phyloP scores from a whole-genome alignment of 2,329 filamentous ascomycete species.

The Thelonectria rubi region DNA sequence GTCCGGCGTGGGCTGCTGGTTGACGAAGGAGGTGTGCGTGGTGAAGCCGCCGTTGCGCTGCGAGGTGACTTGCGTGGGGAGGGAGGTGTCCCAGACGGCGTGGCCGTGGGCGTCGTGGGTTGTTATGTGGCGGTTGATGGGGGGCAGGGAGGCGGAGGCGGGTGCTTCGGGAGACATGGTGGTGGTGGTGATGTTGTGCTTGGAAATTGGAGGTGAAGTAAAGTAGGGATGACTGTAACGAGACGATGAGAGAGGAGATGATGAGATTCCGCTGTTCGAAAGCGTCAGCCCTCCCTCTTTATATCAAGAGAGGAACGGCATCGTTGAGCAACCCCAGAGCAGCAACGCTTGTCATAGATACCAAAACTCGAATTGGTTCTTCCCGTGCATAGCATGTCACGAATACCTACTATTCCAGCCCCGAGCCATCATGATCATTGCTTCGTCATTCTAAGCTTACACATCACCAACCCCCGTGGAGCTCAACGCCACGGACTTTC shows the following conservation, averaged over 20 bases:
- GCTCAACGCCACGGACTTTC: slow-evolving; percentile 4
- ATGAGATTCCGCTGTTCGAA: too few relatives aligned
- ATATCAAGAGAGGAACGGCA: not conserved
- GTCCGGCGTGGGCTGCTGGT: slow-evolving; percentile 26
- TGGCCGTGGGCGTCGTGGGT: slow-evolving; percentile 32
- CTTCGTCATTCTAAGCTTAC: slow-evolving; percentile 3
- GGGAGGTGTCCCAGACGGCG: slow-evolving; percentile 30
- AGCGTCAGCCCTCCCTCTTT: not conserved
- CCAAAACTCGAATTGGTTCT: not conserved
- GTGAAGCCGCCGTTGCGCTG: slow-evolving; percentile 33
- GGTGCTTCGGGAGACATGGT: slow-evolving; percentile 29
- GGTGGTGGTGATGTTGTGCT: not conserved
- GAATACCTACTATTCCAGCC: not conserved
- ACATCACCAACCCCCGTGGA: slow-evolving; percentile 17
- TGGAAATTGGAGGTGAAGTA: not conserved
- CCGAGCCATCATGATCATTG: not conserved
- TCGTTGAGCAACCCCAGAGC: not conserved
- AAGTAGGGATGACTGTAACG: not conserved
- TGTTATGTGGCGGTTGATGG: slow-evolving; percentile 35
- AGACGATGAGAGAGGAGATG: not conserved
- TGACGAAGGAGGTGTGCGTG: slow-evolving; percentile 32
- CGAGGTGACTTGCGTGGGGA: slow-evolving; percentile 28
- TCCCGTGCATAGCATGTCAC: not conserved
- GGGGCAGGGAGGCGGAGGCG: slow-evolving; percentile 27
- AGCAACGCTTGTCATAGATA: not conserved